These are phyloP conservation scores for Chimonanthus praecox DNA, from an alignment of 164 flowering plant species.

Conservation along the genomic window DNA sequence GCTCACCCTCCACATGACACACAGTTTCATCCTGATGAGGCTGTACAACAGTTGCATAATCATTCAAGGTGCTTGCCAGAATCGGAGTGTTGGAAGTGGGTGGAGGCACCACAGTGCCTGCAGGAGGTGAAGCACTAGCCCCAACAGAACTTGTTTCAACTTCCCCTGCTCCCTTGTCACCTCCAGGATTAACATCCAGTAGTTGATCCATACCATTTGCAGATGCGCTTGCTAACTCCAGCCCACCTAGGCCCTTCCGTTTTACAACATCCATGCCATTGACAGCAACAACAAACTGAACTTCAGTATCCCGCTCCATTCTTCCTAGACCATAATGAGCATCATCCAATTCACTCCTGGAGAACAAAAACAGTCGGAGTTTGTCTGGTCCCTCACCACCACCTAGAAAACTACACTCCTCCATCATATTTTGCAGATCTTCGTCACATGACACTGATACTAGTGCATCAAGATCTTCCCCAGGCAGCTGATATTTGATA, in stretches of 20 bases:
- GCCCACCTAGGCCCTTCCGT: constrained; percentile 37
- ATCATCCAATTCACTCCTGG: constrained; percentile 62
- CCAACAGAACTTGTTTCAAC: constrained; percentile 26
- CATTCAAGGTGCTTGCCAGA: constrained; percentile 20
- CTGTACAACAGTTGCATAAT: constrained; percentile 25
- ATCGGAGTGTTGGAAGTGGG: constrained; percentile 10
- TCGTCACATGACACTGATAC: constrained; percentile 90
- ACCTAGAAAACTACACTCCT: constrained; percentile 56
- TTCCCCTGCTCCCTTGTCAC: not conserved
- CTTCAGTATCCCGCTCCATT: constrained; percentile 58
- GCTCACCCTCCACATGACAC: constrained; percentile 24
- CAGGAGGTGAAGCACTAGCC: constrained; percentile 19
- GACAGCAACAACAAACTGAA: constrained; percentile 81
- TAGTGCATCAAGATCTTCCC: constrained; percentile 91
- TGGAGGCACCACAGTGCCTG: constrained; percentile 18
- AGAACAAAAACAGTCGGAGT: constrained; percentile 71
- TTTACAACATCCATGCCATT: constrained; percentile 75
- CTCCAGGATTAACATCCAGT: constrained; percentile 28
- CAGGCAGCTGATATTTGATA: constrained; percentile 93
- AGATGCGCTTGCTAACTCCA: constrained; percentile 34
- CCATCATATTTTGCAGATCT: constrained; percentile 94
- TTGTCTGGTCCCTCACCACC: constrained; percentile 51
- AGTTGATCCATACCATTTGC: constrained; percentile 59
- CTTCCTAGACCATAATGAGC: constrained; percentile 44
- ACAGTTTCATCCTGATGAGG: constrained; percentile 25